These are phyloP conservation scores for Botrytis tulipae DNA, from an alignment of 2,329 filamentous ascomycete genomes.

Conservation along the genomic window DNA sequence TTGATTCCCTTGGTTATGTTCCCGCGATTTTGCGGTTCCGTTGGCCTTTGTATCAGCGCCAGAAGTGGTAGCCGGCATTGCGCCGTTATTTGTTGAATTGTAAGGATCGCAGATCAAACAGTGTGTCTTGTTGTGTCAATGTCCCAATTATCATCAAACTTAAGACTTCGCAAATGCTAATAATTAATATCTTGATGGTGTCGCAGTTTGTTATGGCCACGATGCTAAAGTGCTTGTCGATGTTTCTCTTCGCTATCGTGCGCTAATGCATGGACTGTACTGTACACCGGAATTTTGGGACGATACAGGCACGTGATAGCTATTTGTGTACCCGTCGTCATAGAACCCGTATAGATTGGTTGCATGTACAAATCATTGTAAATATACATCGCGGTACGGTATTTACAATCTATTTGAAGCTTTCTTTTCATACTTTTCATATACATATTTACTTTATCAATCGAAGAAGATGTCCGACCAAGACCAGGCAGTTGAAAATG, in stretches of 20 bases:
- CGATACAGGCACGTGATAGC: conserved; percentile 6
- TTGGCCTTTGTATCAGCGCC: conserved; percentile 42
- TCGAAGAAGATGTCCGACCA: conserved; percentile 29
- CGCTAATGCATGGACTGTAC: conserved; percentile 16
- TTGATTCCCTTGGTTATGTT: conserved; percentile 57
- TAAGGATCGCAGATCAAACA: conserved; percentile 3
- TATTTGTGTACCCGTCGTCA: conserved; percentile 1
- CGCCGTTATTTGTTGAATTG: conserved; percentile 21
- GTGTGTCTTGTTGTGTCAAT: not conserved
- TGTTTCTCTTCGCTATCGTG: conserved; percentile 16
- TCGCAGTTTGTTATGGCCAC: conserved; percentile 25
- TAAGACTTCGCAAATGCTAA: not conserved
- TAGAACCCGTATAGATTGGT: not conserved
- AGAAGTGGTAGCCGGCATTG: conserved; percentile 43
- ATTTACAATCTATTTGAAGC: not conserved
- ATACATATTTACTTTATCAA: not conserved
- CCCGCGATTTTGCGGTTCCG: conserved; percentile 42
- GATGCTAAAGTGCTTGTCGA: conserved; percentile 18
- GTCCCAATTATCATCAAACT: not conserved
- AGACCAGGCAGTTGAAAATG: conserved; percentile 31
- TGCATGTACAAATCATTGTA: not conserved
- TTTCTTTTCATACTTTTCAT: not conserved
- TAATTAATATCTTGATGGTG: not conserved
- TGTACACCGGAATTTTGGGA: not conserved
- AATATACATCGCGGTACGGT: not conserved